Conservation (phyloP, 116 monocot species). For the Cymodocea nodosa region DNA sequence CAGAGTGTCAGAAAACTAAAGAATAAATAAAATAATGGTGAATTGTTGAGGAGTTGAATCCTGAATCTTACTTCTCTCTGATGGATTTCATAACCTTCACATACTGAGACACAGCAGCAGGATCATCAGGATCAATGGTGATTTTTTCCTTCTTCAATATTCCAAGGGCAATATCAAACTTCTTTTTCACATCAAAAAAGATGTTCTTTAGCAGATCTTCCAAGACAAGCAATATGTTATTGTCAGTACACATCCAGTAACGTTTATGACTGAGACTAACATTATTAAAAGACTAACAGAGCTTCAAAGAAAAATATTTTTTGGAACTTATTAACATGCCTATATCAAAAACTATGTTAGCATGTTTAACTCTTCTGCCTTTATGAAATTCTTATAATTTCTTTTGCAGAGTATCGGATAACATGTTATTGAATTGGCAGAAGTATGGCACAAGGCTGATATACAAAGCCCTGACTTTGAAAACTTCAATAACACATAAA, state of each 20-base stretch:
- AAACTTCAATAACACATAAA: too few relatives aligned
- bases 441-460: too few relatives aligned
- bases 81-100: constrained; percentile 69
- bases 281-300: not conserved
- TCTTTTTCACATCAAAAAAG: constrained; percentile 91
- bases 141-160: constrained; percentile 83
- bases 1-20: too few relatives aligned
- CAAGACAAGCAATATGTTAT: constrained; percentile 3
- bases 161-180: constrained; percentile 68
- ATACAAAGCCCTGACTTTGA: too few relatives aligned
- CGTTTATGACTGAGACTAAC: not conserved
- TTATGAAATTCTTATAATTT: too few relatives aligned
- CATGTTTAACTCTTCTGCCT: too few relatives aligned
- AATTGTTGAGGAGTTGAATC: not conserved
- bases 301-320: not conserved
- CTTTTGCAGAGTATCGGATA: too few relatives aligned
- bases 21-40: too few relatives aligned
- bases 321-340: not conserved
- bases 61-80: constrained; percentile 68
- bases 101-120: constrained; percentile 73
- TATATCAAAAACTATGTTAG: too few relatives aligned
- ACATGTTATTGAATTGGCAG: too few relatives aligned
- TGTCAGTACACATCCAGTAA: not conserved
- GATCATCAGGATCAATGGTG: constrained; percentile 85
- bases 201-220: constrained; percentile 86